Percentiles rank a stretch among this genome's conserved stretches.
These are phyloP conservation scores for Saccharomyces hybrid DNA, from an alignment of 1,139 yeast genomes.

Conservation along the genomic window DNA sequence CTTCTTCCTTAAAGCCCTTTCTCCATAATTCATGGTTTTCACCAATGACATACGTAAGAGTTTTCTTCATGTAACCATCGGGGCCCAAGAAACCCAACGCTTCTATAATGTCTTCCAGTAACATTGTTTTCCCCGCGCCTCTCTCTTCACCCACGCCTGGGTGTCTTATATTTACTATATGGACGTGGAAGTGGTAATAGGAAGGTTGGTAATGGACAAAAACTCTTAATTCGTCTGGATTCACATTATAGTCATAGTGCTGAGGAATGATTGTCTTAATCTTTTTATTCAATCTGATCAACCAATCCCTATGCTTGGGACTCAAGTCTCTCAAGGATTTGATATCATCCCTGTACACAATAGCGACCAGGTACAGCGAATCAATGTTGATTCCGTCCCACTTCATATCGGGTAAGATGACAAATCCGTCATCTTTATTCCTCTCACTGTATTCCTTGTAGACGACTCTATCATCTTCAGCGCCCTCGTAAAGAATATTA, in stretches of 20 bases:
- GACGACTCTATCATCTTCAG: slow-evolving; percentile 70
- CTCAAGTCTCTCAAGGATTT: slow-evolving; percentile 69
- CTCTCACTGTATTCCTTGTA: slow-evolving; percentile 19
- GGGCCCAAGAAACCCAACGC: slow-evolving; percentile 49
- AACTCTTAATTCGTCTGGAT: slow-evolving; percentile 48
- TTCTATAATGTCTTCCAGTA: slow-evolving; percentile 77
- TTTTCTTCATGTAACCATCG: slow-evolving; percentile 43
- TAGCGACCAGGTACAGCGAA: slow-evolving; percentile 67
- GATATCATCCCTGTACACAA: slow-evolving; percentile 67
- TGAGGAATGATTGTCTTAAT: slow-evolving; percentile 44
- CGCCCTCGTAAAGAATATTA: slow-evolving; percentile 73
- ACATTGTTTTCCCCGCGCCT: slow-evolving; percentile 70
- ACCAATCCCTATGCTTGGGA: slow-evolving; percentile 49
- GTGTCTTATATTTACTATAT: slow-evolving; percentile 69
- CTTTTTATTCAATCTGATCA: slow-evolving; percentile 40
- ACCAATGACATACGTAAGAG: slow-evolving; percentile 54
- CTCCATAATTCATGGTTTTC: slow-evolving; percentile 77
- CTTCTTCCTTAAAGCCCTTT: slow-evolving; percentile 25
- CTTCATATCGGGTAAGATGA: slow-evolving; percentile 74
- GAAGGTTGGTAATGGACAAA: slow-evolving; percentile 93
- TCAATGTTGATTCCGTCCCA: slow-evolving; percentile 79
- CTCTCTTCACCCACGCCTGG: slow-evolving; percentile 69
- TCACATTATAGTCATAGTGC: slow-evolving; percentile 35
- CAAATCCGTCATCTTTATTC: slow-evolving; percentile 49
- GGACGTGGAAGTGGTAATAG: slow-evolving; percentile 90